Evolutionary conservation across 2,329 filamentous ascomycete genomes (phyloP), one percentile per base, ranked within the genome.

Genomic region (Aspergillus piperis): DNA sequence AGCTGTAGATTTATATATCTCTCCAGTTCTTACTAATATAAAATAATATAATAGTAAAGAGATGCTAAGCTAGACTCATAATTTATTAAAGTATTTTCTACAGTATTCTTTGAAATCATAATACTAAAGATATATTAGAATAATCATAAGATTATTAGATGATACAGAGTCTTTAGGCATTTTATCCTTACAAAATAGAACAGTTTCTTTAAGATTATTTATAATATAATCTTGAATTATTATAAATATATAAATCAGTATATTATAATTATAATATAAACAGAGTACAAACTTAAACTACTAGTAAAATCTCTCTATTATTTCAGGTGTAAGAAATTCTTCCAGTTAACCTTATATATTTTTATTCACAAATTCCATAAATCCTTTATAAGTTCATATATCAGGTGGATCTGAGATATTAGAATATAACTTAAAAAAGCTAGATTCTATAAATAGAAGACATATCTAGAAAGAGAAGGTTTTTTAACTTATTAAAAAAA

Each of bases 111-210:
- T 32, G 13, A 57, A 61, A 38, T 67, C 61, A 50, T 42, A 53
- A 54, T 57, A 67, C 65, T 57, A 67, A 23, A 67, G 59, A 36
- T 67, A 42, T 38, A 49, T 65, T 32, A 66, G 58, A 8, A 67
- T 44, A 53, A 67, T 64, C 10, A 54, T 64, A 17, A 67, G 58
- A 55, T 67, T 36, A 52, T 66, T 67, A 39, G 54, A 60, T 42
- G 54, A 67, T 6, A 66, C 21, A 30, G 15, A 41, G 54, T 62
- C 51, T 61, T 64, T 67, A 4, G 63, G 42, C 13, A 64, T 66
- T 56, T 65, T n/a, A n/a, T 54, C 36, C 19, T 58, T 19, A 27
- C 7, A 58, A 50, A 61, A 51, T 17, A 3, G 13, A 8, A 58
- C 13, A 41, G 50, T 54, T 42, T 51, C 19, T 53, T 58, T 61